Evolutionary conservation across 2,329 filamentous ascomycete genomes (phyloP).

Genomic region (Diatrype stigma): DNA sequence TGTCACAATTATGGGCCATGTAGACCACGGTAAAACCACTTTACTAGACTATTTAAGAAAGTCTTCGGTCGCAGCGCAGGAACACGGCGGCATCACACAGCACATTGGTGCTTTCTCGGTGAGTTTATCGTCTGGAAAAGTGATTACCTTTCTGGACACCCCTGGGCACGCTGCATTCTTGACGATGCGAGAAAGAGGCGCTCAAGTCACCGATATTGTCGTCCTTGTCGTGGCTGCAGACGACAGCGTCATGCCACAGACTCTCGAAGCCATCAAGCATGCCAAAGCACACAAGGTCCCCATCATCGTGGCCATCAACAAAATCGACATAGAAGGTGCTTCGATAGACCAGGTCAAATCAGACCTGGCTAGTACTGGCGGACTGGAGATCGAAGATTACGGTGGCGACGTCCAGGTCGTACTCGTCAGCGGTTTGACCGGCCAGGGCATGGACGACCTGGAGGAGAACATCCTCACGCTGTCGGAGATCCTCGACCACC

Average conservation of each 20-base stretch:
- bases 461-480: conserved; percentile 87
- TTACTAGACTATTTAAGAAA: conserved; percentile 91
- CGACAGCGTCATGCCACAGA: conserved; percentile 96
- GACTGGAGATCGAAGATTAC: conserved; percentile 89
- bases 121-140: conserved; percentile 76
- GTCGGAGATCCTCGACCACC: conserved; percentile 85
- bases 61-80: conserved; percentile 82
- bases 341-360: conserved; percentile 80
- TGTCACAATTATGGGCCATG: conserved; percentile 98
- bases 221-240: conserved; percentile 94
- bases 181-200: conserved; percentile 91
- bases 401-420: conserved; percentile 94
- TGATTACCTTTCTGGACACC: conserved; percentile 94
- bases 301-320: conserved; percentile 97
- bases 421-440: conserved; percentile 88
- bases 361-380: conserved; percentile 77
- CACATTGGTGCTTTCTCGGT: conserved; percentile 98
- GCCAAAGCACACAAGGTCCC: conserved; percentile 82
- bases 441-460: conserved; percentile 82
- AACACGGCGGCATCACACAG: conserved; percentile 96
- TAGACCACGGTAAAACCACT: conserved; percentile 98
- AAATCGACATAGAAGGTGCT: conserved; percentile 84
- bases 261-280: conserved; percentile 92
- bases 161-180: conserved; percentile 95
- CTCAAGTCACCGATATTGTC: conserved; percentile 94